Base-by-base conservation (phyloP, 257 asterid genomes). In the Mentha longifolia region DNA sequence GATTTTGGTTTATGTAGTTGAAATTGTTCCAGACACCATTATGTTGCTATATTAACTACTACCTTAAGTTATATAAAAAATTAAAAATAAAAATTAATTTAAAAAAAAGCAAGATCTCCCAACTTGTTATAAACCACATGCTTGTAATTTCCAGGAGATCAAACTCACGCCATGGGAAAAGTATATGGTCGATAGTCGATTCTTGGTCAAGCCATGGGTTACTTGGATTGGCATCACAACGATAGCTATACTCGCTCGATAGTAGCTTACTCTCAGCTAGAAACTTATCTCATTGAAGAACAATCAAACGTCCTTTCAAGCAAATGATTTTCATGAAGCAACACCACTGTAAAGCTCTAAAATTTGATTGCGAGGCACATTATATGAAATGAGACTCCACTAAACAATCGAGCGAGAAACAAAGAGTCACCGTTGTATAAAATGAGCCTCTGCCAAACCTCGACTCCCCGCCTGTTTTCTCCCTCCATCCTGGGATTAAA, bases 401-500 rank as follows among this genome's bases (percentile, higher is more conserved):
- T n/a, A n/a, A n/a, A n/a, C n/a, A n/a, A 28, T 58, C 33, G 22
- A 61, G 67, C 37, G 17, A 41, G 46, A 61, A 35, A 60, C 7
- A 30, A 51, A 14, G n/a, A 75, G 65, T 80, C 67, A 83, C 88
- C 33, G 88, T 46, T 58, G 79, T 72, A 63, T 72, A 78, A 76
- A 83, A 80, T 63, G 85, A 57, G 67, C 85, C 80, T 61, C 85
- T 85, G 30, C 79, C 37, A 64, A 67, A 84, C 43, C 39, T 73
- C 8, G 85, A 70, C 46, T 81, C 79, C 9, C 75, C 77, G 9
- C 77, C 63, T 57, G 82, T 56, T 76, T 73, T 61, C 68, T 77
- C 28, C 81, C 79, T 75, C 81, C 87, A 59, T 71, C 85, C 87
- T 82, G 65, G 42, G 47, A 72, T 68, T 59, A n/a, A n/a, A 5